phyloP scores from a whole-genome alignment of 1,284 basidiomycete genomes.

The Ustilago shanxiensis region DNA sequence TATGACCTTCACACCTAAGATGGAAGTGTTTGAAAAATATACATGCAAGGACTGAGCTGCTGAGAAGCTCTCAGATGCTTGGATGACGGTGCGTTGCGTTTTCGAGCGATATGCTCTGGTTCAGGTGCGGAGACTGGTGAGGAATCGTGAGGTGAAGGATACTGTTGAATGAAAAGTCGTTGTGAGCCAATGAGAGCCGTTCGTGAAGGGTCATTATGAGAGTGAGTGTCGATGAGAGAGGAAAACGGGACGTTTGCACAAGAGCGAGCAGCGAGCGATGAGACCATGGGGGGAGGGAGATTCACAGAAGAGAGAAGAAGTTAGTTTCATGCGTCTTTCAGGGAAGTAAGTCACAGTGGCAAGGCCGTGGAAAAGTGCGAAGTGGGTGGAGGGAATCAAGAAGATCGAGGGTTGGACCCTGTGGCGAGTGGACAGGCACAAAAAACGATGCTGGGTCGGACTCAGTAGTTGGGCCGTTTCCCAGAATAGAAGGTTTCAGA shows the following conservation, averaged over 20 bases:
- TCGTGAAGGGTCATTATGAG: neutral
- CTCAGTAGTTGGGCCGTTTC: neutral
- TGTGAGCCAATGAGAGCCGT: neutral
- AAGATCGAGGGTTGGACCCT: neutral
- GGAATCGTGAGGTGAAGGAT: neutral
- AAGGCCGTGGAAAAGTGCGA: no score
- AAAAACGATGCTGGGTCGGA: neutral
- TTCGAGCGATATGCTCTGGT: neutral
- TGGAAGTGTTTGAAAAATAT: neutral
- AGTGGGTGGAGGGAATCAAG: neutral
- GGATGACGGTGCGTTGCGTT: neutral
- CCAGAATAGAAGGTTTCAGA: conserved; percentile 1
- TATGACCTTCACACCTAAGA: conserved; percentile 17
- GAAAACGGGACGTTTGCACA: neutral
- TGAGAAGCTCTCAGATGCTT: conserved; percentile 27
- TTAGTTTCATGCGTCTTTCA: conserved; percentile 20
- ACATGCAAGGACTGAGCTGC: conserved; percentile 14
- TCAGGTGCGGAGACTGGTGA: neutral
- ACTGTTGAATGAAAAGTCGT: no score
- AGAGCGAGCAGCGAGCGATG: neutral
- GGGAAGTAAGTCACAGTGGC: no score
- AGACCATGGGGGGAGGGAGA: neutral
- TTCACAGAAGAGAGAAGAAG: neutral
- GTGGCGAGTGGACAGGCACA: conserved; percentile 9
- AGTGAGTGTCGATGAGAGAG: neutral